Evolutionary conservation across 805 yeast genomes (phyloP).

Genomic region (Starmerella stellata): DNA sequence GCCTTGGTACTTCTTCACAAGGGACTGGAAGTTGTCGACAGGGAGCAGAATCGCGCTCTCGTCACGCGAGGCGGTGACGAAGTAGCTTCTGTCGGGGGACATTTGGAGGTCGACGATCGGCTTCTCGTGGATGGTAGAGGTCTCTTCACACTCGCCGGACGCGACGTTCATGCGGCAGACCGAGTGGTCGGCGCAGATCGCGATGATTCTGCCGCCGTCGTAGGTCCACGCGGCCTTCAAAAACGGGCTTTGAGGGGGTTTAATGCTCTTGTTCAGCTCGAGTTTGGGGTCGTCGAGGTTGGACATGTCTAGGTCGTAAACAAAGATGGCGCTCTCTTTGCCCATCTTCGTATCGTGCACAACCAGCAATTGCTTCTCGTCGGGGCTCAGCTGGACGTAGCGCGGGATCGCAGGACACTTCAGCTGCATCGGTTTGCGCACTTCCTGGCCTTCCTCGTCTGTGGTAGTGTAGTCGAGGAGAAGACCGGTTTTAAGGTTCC

Average conservation of each 20-base stretch:
- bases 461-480: slow-evolving; percentile 1
- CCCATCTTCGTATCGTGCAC: slow-evolving; percentile 91
- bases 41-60: slow-evolving; percentile 63
- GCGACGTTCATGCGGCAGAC: slow-evolving; percentile 61
- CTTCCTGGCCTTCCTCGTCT: not conserved
- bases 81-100: slow-evolving; percentile 69
- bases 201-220: slow-evolving; percentile 52
- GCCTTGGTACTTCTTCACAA: slow-evolving; percentile 57
- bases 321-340: slow-evolving; percentile 52
- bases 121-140: slow-evolving; percentile 53
- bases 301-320: slow-evolving; percentile 43
- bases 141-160: slow-evolving; percentile 50
- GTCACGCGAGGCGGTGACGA: slow-evolving; percentile 85
- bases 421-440: slow-evolving; percentile 44
- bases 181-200: slow-evolving; percentile 76
- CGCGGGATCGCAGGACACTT: slow-evolving; percentile 70
- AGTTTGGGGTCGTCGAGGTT: slow-evolving; percentile 29
- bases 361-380: slow-evolving; percentile 42
- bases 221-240: slow-evolving; percentile 77
- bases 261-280: slow-evolving; percentile 30
- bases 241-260: slow-evolving; percentile 20
- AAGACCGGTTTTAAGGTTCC: slow-evolving; percentile 68
- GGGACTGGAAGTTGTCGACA: slow-evolving; percentile 41
- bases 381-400: slow-evolving; percentile 70
- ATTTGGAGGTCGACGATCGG: slow-evolving; percentile 75